Evolutionary conservation across 441 rosid species (phyloP), one percentile per base, ranked within the genome.

Genomic region (Euphorbia neoarborescens): DNA sequence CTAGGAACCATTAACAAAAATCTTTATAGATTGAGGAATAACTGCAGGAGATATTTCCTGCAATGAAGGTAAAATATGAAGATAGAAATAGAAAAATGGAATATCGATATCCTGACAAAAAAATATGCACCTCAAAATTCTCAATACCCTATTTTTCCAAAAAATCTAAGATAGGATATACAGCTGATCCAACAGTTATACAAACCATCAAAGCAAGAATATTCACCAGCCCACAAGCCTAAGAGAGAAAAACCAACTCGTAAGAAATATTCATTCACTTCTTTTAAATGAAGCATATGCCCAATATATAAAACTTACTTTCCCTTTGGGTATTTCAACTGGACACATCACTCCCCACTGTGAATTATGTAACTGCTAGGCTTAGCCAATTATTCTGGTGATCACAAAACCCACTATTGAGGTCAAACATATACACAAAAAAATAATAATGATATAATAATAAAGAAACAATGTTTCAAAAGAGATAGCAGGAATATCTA

Each of bases 321-420:
- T 97, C 77, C 99, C 99, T 86, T 92, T 97, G 64, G 99, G 99
- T 73, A 98, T 94, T 81, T 92, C 99, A 71, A 96, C 98, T n/a
- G 99, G 99, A 79, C 99, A 94, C 98, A 94, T 92, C 98, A 94
- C 92, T 78, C 98, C 99, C 99, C 99, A 94, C 71, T 94, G 99
- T 65, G 99, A 90, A 82, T 94, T 94, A 78, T 94, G 99, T 84
- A 94, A 83, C 77, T 94, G 98, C 79, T 85, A 28, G 99, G 99
- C 79, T 94, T 94, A 27, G 99, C 98, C 90, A 94, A 83, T 81
- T 94, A 92, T 56, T 97, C 99, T 94, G 79, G 57, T 72, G 79
- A 53, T 72, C 54, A 66, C 73, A 35, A 68, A 82, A 62, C 35
- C 44, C 57, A 62, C 64, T 53, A 38, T 68, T 66, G 34, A 25